Base-by-base conservation (phyloP, 805 yeast genomes). In the Debaryomyces hansenii region DNA sequence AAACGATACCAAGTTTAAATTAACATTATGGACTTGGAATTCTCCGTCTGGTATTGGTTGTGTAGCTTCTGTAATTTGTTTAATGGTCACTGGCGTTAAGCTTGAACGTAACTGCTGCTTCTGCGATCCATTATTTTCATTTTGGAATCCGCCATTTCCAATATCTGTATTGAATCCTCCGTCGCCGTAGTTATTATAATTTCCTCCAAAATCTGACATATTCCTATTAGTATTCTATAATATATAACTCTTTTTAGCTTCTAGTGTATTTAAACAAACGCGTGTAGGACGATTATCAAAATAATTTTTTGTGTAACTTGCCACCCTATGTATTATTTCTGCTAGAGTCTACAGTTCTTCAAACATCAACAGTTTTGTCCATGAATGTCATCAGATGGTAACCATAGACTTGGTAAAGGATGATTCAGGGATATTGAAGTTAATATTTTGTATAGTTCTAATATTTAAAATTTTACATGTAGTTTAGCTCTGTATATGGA, bases 41-140 rank as follows among this genome's bases (percentile, higher is more conserved):
- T 84, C 85, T 10, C 85, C 87, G 59, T 87, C 95, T 35, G 84
- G 87, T 3, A 79, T 77, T 4, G 72, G 67, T 47, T 81, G 87
- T 12, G 75, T 70, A 4, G 87, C 77, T 44, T 84, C 88, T 48
- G 77, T 70, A 48, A 87, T 75, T 63, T 84, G 87, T 58, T 85
- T 86, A 55, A 87, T 81, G 1, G 95, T 86, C 10, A 85, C 90
- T 2, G 95, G 91, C 3, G 74, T 70, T 38, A 69, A 51, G 24
- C 59, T 53, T 2, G 64, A 52, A 28, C 70, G 59, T 12, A 51
- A 49, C 42, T 54, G 63, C 42, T 57, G 59, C 44, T 45, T 59
- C 38, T 64, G 69, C 31, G 64, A 55, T 15, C 53, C 48, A 24
- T 40, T 47, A 16, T 44, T 51, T 6, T 63, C 60, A 21, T 50